Evolutionary conservation across 441 rosid genomes (phyloP), one percentile per base, ranked within the genome.

Genomic region (Brassica hybrid): DNA sequence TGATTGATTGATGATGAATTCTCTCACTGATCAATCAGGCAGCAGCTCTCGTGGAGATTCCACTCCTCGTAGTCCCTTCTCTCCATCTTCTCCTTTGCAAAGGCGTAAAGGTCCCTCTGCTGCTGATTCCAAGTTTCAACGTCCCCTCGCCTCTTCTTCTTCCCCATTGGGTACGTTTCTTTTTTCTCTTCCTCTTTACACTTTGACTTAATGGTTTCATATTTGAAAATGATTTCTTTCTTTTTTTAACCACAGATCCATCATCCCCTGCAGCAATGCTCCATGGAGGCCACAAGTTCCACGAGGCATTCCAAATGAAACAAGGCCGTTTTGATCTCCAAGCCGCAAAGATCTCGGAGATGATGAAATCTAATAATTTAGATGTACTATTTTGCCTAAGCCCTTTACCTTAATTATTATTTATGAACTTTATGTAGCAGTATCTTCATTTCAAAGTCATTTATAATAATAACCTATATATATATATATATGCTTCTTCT

Each of bases 311-410:
- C 74, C 97, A 91, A 72, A 64, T 86, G 68, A 94, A 90, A 86
- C 96, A 87, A 52, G 98, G 90, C 17, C 76, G 86, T 1, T 89
- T 78, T 71, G 97, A 95, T 81, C 95, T 89, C 75, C 88, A 91
- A 23, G 88, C 88, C 1, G 82, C 91, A 45, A 92, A 89, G 79
- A 86, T 94, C 59, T 84, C 94, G 4, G 98, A 94, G 68, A 83
- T 94, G 90, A 88, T 89, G 89, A 90, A 86, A 81, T 88, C 96
- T 58, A 92, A 83, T 71, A 84, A 86, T 58, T 77, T 96, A 79
- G 98, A 94, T 83, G 99, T 90, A 86, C 65, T 60, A 5, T 10
- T 38, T 23, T 18, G 23, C 18, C 32, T 5, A 85, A 60, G 69
- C 38, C 67, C 36, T 65, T 41, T 36, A 62, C 76, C 32, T 27